Evolutionary conservation across 371 early-diverging fungal genomes (phyloP).

Genomic region (Circinella minor): DNA sequence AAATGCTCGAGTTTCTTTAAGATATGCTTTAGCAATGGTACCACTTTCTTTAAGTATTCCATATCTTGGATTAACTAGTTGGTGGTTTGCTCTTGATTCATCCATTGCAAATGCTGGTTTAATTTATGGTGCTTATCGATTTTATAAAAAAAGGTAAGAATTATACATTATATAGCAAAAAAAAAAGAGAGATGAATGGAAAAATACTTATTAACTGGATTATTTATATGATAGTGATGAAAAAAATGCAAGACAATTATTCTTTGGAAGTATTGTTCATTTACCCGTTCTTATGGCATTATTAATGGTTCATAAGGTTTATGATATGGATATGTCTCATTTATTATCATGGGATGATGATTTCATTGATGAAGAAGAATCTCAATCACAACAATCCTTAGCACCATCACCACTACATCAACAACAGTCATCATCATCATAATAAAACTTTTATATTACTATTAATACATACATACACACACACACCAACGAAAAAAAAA

Average conservation of each 20-base stretch:
- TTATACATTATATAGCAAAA: not conserved
- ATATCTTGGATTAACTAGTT: slow-evolving; percentile 75
- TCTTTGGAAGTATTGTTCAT: slow-evolving; percentile 90
- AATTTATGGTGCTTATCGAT: slow-evolving; percentile 70
- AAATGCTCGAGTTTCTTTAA: slow-evolving; percentile 86
- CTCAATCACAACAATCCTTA: not conserved
- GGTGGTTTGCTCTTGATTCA: slow-evolving; percentile 82
- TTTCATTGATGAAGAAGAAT: slow-evolving; percentile 8
- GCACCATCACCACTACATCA: not conserved
- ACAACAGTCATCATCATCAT: not conserved
- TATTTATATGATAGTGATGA: slow-evolving; percentile 53
- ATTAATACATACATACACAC: not conserved
- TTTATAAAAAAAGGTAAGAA: slow-evolving; percentile 69
- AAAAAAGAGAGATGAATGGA: not conserved
- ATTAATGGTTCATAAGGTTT: slow-evolving; percentile 85
- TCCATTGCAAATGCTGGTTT: slow-evolving; percentile 77
- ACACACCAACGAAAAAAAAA: no score
- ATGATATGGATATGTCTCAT: slow-evolving; percentile 13
- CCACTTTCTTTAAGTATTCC: slow-evolving; percentile 74
- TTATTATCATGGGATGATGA: slow-evolving; percentile 17
- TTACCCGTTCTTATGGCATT: slow-evolving; percentile 85
- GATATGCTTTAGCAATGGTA: slow-evolving; percentile 86
- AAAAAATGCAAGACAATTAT: slow-evolving; percentile 83
- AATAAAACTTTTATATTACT: not conserved
- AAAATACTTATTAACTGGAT: not conserved